Percentiles rank a stretch among this genome's conserved stretches.
Conservation (phyloP, 257 asterid genomes). For the Solanum chilense region DNA sequence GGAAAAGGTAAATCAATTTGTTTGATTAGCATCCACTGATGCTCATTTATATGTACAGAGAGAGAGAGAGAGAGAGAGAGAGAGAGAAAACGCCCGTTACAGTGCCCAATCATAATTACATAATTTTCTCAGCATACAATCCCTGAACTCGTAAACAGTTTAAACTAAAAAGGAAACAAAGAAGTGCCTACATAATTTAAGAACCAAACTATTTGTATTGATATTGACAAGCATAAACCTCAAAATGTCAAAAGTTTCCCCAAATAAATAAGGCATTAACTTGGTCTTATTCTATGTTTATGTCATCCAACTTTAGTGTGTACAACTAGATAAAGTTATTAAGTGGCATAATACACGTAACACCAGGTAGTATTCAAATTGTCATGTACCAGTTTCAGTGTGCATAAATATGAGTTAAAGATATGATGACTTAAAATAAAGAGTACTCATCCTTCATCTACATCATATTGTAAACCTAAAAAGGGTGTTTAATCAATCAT, state of each 20-base stretch:
- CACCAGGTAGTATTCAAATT: neutral
- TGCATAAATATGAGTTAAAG: too few species aligned
- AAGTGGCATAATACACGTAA: neutral
- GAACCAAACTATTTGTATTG: neutral
- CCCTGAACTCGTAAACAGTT: neutral
- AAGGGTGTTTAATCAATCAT: neutral
- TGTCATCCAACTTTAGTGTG: neutral
- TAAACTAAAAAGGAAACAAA: neutral
- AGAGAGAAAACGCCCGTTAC: neutral
- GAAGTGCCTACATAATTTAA: neutral
- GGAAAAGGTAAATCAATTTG: neutral
- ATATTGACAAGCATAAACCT: neutral
- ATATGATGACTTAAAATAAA: neutral
- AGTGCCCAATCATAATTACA: neutral
- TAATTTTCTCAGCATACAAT: neutral
- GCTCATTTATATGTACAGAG: neutral
- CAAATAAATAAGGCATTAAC: neutral
- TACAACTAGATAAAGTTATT: too few species aligned
- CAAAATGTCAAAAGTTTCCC: neutral
- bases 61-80: neutral
- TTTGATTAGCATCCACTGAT: neutral
- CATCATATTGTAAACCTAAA: neutral
- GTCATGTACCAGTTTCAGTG: neutral
- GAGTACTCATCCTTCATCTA: neutral
- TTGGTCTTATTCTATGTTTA: neutral